Conservation (phyloP, 768 basidiomycete genomes). For the Scleroderma citrinum region DNA sequence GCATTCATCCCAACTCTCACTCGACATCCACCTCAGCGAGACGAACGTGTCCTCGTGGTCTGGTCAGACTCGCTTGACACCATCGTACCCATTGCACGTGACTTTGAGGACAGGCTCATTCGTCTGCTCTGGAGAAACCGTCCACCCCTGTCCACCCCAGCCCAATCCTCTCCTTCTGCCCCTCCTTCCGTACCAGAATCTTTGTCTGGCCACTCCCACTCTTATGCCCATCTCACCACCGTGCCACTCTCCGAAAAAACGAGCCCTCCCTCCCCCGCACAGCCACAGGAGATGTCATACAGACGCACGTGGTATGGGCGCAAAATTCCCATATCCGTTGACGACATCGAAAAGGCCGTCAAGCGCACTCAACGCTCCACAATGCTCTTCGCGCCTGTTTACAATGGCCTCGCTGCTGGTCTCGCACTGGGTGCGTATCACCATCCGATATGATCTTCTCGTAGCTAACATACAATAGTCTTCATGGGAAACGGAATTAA, state of each 20-base stretch:
- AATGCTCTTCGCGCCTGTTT: slow-evolving; percentile 20
- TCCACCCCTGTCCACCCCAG: slow-evolving; percentile 19
- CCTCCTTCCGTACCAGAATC: slow-evolving; percentile 28
- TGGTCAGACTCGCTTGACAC: slow-evolving; percentile 79
- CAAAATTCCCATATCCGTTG: slow-evolving; percentile 37
- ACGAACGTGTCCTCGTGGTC: slow-evolving; percentile 78
- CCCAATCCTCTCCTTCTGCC: slow-evolving; percentile 11
- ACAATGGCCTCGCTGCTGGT: slow-evolving; percentile 24
- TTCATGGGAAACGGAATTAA: slow-evolving; percentile 63
- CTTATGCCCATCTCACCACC: slow-evolving; percentile 18
- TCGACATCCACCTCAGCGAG: slow-evolving; percentile 41
- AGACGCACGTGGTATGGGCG: slow-evolving; percentile 59
- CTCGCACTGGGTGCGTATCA: slow-evolving; percentile 17
- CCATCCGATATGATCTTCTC: neutral
- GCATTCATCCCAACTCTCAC: neutral
- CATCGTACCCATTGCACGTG: slow-evolving; percentile 49
- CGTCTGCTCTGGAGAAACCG: slow-evolving; percentile 46
- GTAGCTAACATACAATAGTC: slow-evolving; percentile 30
- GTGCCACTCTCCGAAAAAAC: slow-evolving; percentile 13
- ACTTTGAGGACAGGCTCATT: slow-evolving; percentile 55
- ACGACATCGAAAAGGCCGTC: slow-evolving; percentile 19
- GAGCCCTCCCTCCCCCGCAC: neutral
- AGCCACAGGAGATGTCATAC: slow-evolving; percentile 22
- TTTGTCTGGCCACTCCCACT: slow-evolving; percentile 33
- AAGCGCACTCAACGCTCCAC: slow-evolving; percentile 12